Evolutionary conservation across 2,329 filamentous ascomycete genomes (phyloP), one percentile per base, ranked within the genome.

Genomic region (Botrytis galanthina): DNA sequence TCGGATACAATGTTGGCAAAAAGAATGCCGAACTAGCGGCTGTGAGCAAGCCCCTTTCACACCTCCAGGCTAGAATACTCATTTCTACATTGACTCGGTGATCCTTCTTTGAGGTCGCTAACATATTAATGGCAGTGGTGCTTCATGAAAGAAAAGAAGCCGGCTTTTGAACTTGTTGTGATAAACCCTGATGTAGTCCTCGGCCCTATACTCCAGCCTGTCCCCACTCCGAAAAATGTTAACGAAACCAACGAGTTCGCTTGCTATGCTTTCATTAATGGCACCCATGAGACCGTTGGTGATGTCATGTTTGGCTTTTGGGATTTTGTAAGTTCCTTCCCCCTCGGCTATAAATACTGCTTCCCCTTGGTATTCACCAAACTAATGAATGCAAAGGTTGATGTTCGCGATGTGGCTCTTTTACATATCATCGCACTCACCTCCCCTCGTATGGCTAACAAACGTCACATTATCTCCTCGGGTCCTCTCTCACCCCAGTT

Each of bases 221-320:
- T 93, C 5, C 85, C 88, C 74, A 86, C 84, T 35, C 84, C 92
- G 0, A 86, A 88, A 29, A 83, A 83, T 4, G 83, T 94, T 75
- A 94, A 94, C 82, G 92, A 90, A 1, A 92, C 90, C 16, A 93
- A 93, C 80, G 81, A 82, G 77, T 72, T 72, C 57, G 83, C 85
- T n/a, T 79, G 88, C 71, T 86, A 86, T n/a, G 81, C 83, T 48
- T 80, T 87, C 39, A 79, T 89, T n/a, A 80, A 80, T 32, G 88
- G 88, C 64, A 82, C 82, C 71, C 88, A 86, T 85, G 85, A 71
- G 22, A 51, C 51, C 82, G 35, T 73, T 37, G 67, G 67, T n/a
- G 57, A 48, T 32, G 57, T 44, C 22, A 70, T 59, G 60, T 74
- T 75, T 62, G 64, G 72, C 4, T 76, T 73, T 54, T 77, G 75